A percentile compares a stretch with the other conserved stretches of the same genome.
Evolutionary conservation across 2,329 filamentous ascomycete genomes (phyloP).

Genomic region (Aspergillus felis): DNA sequence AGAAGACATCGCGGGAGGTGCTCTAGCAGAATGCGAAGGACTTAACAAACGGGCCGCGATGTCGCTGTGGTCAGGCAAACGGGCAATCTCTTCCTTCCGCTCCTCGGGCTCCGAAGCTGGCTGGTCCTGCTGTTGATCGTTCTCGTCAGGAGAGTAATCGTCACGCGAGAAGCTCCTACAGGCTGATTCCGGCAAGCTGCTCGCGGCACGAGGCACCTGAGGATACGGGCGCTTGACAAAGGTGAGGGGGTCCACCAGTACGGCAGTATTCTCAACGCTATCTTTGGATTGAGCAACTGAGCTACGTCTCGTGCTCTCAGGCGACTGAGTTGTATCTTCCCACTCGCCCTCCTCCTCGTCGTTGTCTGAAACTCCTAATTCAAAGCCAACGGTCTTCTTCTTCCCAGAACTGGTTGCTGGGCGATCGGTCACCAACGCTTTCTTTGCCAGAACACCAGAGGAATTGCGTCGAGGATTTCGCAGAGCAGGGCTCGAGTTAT

Average conservation of each 20-base stretch:
- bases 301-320: conserved; percentile 45
- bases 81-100: conserved; percentile 15
- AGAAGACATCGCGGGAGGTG: conserved; percentile 47
- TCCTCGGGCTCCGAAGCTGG: conserved; percentile 16
- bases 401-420: conserved; percentile 33
- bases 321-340: conserved; percentile 48
- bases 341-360: conserved; percentile 47
- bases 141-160: conserved; percentile 18
- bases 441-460: conserved; percentile 37
- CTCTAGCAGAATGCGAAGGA: conserved; percentile 40
- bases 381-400: conserved; percentile 47
- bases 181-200: conserved; percentile 37
- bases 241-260: conserved; percentile 37
- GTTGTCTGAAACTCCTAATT: conserved; percentile 41
- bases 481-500: conserved; percentile 42
- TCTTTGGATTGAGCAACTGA: conserved; percentile 37
- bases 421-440: conserved; percentile 32
- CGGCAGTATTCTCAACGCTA: conserved; percentile 30
- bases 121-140: conserved; percentile 8
- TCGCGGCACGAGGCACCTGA: conserved; percentile 36
- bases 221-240: conserved; percentile 40
- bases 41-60: conserved; percentile 36
- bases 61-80: conserved; percentile 30
- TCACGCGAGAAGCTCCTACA: conserved; percentile 28
- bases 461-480: conserved; percentile 29